Evolutionary conservation across 2,329 filamentous ascomycete species (phyloP).

Genomic region (Triangularia setosa): DNA sequence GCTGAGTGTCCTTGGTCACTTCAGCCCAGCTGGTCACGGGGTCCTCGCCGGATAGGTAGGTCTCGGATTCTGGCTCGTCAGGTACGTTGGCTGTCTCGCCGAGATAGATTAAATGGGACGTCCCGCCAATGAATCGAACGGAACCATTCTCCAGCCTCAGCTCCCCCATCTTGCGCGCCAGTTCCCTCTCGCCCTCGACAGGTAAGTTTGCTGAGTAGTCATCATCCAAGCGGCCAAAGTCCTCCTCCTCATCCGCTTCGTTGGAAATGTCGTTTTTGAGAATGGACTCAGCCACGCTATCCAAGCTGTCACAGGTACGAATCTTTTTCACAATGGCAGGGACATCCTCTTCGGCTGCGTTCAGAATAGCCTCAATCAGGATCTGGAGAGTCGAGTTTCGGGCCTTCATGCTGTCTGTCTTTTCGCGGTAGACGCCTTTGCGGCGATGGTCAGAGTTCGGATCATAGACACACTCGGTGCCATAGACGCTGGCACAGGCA

Average conservation of each 20-base stretch:
- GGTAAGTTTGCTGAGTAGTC: slow-evolving; percentile 39
- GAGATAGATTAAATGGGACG: slow-evolving; percentile 85
- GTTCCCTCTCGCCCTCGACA: slow-evolving; percentile 65
- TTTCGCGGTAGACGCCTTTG: slow-evolving; percentile 95
- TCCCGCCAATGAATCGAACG: slow-evolving; percentile 88
- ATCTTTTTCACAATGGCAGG: slow-evolving; percentile 78
- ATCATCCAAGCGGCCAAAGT: slow-evolving; percentile 36
- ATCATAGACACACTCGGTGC: slow-evolving; percentile 88
- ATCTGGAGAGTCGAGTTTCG: slow-evolving; percentile 84
- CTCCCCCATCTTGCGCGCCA: slow-evolving; percentile 92
- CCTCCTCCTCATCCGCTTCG: slow-evolving; percentile 40
- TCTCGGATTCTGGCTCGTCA: slow-evolving; percentile 41
- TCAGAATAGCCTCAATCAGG: slow-evolving; percentile 88
- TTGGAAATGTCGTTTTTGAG: slow-evolving; percentile 40
- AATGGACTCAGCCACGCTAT: slow-evolving; percentile 52
- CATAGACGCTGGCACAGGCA: slow-evolving; percentile 92
- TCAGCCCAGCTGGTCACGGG: slow-evolving; percentile 82
- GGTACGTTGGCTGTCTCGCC: slow-evolving; percentile 44
- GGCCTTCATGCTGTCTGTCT: slow-evolving; percentile 83
- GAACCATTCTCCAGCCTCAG: slow-evolving; percentile 81
- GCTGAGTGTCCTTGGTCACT: slow-evolving; percentile 72
- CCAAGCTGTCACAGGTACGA: slow-evolving; percentile 72
- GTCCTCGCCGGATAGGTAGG: slow-evolving; percentile 54
- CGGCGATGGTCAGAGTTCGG: slow-evolving; percentile 93
- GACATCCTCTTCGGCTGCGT: slow-evolving; percentile 84